Evolutionary conservation across 192 early-diverging fungal species (phyloP), one percentile per base, ranked within the genome.

Genomic region (Podila minutissima): DNA sequence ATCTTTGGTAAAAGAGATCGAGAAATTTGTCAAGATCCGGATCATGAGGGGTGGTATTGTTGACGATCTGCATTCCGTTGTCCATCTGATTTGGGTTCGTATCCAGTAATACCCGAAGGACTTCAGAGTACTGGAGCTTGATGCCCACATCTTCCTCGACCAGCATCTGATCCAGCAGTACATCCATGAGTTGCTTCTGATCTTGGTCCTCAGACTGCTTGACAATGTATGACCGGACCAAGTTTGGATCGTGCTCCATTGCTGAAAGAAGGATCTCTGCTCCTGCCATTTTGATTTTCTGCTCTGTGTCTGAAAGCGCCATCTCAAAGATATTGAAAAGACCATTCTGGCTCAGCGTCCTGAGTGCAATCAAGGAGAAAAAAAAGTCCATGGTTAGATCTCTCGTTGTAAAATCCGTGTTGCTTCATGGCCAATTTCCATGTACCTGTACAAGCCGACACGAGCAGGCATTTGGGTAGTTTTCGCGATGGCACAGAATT

Each of bases 401-500:
- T 87, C 19, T 19, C 6, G 9, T 38, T 6, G 19, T 31, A 26
- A 51, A 29, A 66, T 32, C 41, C 41, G 3, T 17, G 13, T 31
- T 26, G 26, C 33, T 24, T 64, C 63, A 46, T 8, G 28, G 13
- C 26, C 5, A 19, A 17, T 50, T 29, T 64, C 12, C n/a, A 26
- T 26, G 29, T 84, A 93, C 93, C 91, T 81, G 64, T 89, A 91
- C n/a, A 96, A 82, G 4, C 87, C 84, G 19, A 87, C 81, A 28
- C 93, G 87, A 63, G 86, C 86, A 10, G 82, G 74, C 3, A 86
- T 70, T 38, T 94, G 94, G 37, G 95, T 84, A 19, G 82, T 85
- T 68, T 94, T 96, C 5, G 93, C 88, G 37, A 98, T 86, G 20
- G 86, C 71, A 72, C 92, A 94, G 46, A 97, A 83, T 74, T 97